A percentile compares a stretch with the other conserved stretches of the same genome.
Evolutionary conservation across 106 monocot genomes (phyloP).

Genomic region (Dendrobium nobile): DNA sequence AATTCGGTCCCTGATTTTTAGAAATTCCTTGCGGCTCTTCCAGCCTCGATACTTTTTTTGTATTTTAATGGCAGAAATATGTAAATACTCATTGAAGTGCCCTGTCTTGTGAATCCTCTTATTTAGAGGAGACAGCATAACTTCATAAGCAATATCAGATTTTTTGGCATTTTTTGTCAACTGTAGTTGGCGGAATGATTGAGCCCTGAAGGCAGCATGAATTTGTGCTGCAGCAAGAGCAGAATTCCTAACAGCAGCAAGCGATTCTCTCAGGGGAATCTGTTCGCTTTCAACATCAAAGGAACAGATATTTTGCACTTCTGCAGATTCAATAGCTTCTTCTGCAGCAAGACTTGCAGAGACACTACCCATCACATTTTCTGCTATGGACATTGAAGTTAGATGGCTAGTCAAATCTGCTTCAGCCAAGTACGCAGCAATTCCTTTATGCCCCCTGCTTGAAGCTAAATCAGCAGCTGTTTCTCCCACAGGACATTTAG

Average conservation of each 20-base stretch:
- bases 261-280: conserved; percentile 23
- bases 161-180: conserved; percentile 1
- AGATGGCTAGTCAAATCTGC: conserved; percentile 53
- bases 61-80: conserved; percentile 34
- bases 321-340: conserved; percentile 14
- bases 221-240: conserved; percentile 48
- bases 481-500: conserved; percentile 43
- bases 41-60: conserved; percentile 47
- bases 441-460: conserved; percentile 61
- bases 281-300: conserved; percentile 12
- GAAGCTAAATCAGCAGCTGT: conserved; percentile 82
- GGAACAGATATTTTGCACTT: conserved; percentile 2
- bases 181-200: conserved; percentile 31
- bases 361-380: conserved; percentile 15
- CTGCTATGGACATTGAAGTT: conserved; percentile 22
- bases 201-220: conserved; percentile 36
- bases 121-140: conserved; percentile 6
- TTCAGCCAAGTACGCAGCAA: conserved; percentile 78
- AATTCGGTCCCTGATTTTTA: conserved; percentile 31
- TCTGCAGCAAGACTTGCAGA: conserved; percentile 35
- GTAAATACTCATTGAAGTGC: conserved; percentile 21
- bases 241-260: conserved; percentile 46
- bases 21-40: conserved; percentile 28
- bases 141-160: conserved; percentile 14
- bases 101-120: background rate